phyloP scores from a whole-genome alignment of 169 alveolate genomes.

The Babesia ovata region DNA sequence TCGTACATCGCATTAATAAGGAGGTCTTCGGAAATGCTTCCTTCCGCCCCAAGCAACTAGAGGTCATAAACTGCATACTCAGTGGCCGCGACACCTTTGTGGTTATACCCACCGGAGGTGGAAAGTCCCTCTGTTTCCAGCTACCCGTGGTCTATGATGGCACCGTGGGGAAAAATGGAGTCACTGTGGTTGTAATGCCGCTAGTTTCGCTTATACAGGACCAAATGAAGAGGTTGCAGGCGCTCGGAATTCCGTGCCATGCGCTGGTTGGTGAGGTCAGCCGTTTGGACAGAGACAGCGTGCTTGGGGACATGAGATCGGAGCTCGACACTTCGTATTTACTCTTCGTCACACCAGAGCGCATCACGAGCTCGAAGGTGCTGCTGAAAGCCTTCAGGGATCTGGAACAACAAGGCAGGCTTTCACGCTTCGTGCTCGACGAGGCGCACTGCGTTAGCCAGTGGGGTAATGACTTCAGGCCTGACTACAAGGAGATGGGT shows the following conservation, averaged over 20 bases:
- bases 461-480: constrained; percentile 99
- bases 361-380: constrained; percentile 82
- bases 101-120: constrained; percentile 99
- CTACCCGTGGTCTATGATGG: constrained; percentile 88
- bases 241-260: constrained; percentile 57
- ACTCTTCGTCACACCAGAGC: constrained; percentile 93
- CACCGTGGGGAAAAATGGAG: constrained; percentile 70
- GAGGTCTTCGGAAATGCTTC: constrained; percentile 66
- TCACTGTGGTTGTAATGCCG: constrained; percentile 92
- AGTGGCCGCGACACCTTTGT: constrained; percentile 90
- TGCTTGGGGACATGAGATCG: constrained; percentile 31
- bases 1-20: constrained; percentile 61
- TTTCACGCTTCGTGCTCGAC: constrained; percentile 95
- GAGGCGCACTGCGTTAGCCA: constrained; percentile 99
- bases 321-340: constrained; percentile 46
- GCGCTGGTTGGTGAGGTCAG: constrained; percentile 58
- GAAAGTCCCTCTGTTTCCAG: constrained; percentile 93
- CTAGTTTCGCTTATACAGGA: constrained; percentile 90
- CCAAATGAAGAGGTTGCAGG: constrained; percentile 81
- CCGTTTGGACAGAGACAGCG: constrained; percentile 28
- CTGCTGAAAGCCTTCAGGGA: constrained; percentile 76
- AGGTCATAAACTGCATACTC: constrained; percentile 91
- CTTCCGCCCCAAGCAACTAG: constrained; percentile 90
- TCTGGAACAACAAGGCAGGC: constrained; percentile 78
- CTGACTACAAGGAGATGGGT: constrained; percentile 89